Evolutionary conservation across 2,329 filamentous ascomycete species (phyloP).

Genomic region (Epichloe uncinata): DNA sequence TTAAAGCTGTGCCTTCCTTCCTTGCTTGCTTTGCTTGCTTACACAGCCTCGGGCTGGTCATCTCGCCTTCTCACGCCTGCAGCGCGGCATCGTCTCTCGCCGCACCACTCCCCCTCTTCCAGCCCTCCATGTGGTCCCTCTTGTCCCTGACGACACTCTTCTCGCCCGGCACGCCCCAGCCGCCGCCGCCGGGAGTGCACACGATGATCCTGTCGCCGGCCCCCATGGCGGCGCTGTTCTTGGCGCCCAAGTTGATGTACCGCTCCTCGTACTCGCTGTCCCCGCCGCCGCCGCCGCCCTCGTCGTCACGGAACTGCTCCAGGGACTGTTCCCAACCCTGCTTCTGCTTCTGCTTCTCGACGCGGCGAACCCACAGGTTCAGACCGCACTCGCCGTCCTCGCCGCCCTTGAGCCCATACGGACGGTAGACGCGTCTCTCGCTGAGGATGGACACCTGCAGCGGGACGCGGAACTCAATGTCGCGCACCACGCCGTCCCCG

Average conservation of each 20-base stretch:
- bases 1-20: too few species aligned
- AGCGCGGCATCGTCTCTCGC: conserved; percentile 45
- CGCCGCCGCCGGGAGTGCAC: conserved; percentile 65
- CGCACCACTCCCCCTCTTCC: conserved; percentile 44
- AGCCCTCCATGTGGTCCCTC: conserved; percentile 40
- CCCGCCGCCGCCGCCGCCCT: conserved; percentile 17
- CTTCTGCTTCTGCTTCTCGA: conserved; percentile 31
- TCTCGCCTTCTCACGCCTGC: conserved; percentile 29
- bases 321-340: conserved; percentile 34
- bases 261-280: conserved; percentile 41
- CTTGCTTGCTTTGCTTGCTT: too few species aligned
- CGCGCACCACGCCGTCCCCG: conserved; percentile 61
- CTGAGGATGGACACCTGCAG: conserved; percentile 67
- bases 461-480: conserved; percentile 68
- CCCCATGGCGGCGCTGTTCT: conserved; percentile 68
- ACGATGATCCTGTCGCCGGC: conserved; percentile 68
- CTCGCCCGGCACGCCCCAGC: conserved; percentile 52
- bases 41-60: too few species aligned
- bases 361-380: conserved; percentile 76
- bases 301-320: conserved; percentile 22
- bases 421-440: conserved; percentile 63
- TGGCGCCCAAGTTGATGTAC: conserved; percentile 60
- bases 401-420: conserved; percentile 58
- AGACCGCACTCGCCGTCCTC: conserved; percentile 65
- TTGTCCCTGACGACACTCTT: conserved; percentile 36